A percentile compares a stretch with the other conserved stretches of the same genome.
Evolutionary conservation across 2,329 filamentous ascomycete species (phyloP).

Genomic region (Teratosphaeria epicoccoides): DNA sequence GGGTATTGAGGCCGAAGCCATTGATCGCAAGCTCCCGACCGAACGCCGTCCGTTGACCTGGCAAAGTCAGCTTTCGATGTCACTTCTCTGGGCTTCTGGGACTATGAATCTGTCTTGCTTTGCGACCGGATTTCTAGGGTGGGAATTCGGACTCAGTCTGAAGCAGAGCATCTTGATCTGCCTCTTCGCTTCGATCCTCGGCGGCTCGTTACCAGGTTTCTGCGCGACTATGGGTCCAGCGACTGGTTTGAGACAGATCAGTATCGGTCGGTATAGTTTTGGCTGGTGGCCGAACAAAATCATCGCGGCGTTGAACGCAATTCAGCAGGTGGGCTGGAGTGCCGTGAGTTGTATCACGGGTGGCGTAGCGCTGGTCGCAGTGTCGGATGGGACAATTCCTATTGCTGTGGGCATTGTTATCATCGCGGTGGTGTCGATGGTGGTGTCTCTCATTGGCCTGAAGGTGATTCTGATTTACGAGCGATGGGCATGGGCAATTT

Average conservation of each 20-base stretch:
- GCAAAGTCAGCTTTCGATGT: conserved; percentile 23
- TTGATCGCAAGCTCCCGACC: conserved; percentile 36
- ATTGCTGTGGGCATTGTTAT: conserved; percentile 36
- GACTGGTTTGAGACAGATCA: conserved; percentile 34
- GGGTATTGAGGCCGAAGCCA: conserved; percentile 39
- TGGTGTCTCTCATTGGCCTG: conserved; percentile 33
- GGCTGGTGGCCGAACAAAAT: conserved; percentile 43
- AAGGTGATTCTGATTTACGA: conserved; percentile 37
- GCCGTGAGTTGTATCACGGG: conserved; percentile 34
- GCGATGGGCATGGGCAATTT: conserved; percentile 39
- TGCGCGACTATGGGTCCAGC: conserved; percentile 25
- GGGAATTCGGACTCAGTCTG: conserved; percentile 38
- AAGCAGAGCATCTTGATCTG: conserved; percentile 27
- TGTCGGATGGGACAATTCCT: conserved; percentile 33
- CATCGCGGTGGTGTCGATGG: conserved; percentile 28
- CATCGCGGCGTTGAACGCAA: conserved; percentile 36
- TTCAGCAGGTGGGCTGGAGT: conserved; percentile 36
- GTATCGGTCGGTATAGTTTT: conserved; percentile 37
- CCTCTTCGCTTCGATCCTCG: conserved; percentile 23
- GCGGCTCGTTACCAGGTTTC: conserved; percentile 23
- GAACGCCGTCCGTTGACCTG: conserved; percentile 35
- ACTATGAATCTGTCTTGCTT: conserved; percentile 29
- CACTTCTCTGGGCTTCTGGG: conserved; percentile 25
- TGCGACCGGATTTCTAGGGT: conserved; percentile 36
- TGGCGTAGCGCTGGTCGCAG: conserved; percentile 32